Evolutionary conservation across 2,329 filamentous ascomycete genomes (phyloP).

Genomic region (Atkinsonella hypoxylon): DNA sequence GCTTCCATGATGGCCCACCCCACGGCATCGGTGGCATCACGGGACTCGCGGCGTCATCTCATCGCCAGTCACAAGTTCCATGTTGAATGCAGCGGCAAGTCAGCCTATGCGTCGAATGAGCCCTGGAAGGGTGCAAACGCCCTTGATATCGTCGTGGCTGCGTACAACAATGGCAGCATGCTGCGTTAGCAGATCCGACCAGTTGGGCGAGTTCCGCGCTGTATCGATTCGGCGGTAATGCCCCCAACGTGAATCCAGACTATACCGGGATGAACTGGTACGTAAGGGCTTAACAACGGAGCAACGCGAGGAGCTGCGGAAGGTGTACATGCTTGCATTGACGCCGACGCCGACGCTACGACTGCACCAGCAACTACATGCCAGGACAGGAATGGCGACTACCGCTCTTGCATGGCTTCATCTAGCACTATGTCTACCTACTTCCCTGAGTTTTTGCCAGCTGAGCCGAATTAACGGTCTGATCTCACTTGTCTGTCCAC

Average conservation of each 20-base stretch:
- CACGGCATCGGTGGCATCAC: not conserved
- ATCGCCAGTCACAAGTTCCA: slow-evolving; percentile 6
- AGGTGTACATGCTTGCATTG: slow-evolving; percentile 24
- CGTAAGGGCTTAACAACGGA: slow-evolving; percentile 22
- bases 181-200: slow-evolving; percentile 27
- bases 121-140: slow-evolving; percentile 27
- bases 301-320: slow-evolving; percentile 15
- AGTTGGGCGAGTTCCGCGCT: slow-evolving; percentile 25
- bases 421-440: too few relatives aligned
- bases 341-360: slow-evolving; percentile 23
- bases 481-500: too few relatives aligned
- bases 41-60: slow-evolving; percentile 1
- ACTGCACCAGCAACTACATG: slow-evolving; percentile 24
- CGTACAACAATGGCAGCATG: slow-evolving; percentile 24
- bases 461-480: too few relatives aligned
- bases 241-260: slow-evolving; percentile 27
- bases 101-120: slow-evolving; percentile 23
- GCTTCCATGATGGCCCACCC: slow-evolving; percentile 20
- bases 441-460: too few relatives aligned
- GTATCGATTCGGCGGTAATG: slow-evolving; percentile 25
- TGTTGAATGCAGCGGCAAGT: slow-evolving; percentile 21
- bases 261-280: slow-evolving; percentile 28
- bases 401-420: too few relatives aligned
- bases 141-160: slow-evolving; percentile 23
- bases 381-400: too few relatives aligned